These are phyloP conservation scores for Apiospora hydei DNA, from an alignment of 2,329 filamentous ascomycete species.

Conservation along the genomic window DNA sequence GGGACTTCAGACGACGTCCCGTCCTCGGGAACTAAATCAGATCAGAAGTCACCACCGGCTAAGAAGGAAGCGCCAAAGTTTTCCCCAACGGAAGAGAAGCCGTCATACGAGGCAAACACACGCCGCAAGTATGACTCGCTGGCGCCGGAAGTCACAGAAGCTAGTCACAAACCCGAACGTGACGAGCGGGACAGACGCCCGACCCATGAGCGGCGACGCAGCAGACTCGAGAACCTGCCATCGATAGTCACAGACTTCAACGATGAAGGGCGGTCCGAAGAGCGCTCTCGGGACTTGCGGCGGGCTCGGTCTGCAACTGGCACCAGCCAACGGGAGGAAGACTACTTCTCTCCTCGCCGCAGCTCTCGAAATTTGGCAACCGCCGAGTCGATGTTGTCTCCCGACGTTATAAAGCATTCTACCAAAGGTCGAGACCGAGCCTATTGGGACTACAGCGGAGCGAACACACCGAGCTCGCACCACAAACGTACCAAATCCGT, in stretches of 20 bases:
- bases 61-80: slow-evolving; percentile 27
- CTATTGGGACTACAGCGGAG: slow-evolving; percentile 35
- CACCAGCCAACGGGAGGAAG: slow-evolving; percentile 39
- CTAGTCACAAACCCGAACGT: slow-evolving; percentile 14
- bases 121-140: slow-evolving; percentile 48
- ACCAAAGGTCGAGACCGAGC: slow-evolving; percentile 40
- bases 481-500: slow-evolving; percentile 34
- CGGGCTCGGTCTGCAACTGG: slow-evolving; percentile 38
- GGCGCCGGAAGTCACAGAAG: slow-evolving; percentile 34
- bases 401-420: slow-evolving; percentile 49
- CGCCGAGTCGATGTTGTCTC: slow-evolving; percentile 53
- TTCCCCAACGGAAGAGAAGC: background rate
- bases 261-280: slow-evolving; percentile 26
- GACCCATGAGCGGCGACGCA: slow-evolving; percentile 37
- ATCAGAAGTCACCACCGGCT: background rate
- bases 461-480: slow-evolving; percentile 29
- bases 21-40: background rate
- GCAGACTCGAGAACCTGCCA: slow-evolving; percentile 39
- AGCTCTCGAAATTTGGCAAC: slow-evolving; percentile 33
- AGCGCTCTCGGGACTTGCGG: slow-evolving; percentile 31
- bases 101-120: slow-evolving; percentile 51
- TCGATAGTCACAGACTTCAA: slow-evolving; percentile 40
- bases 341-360: slow-evolving; percentile 43
- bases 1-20: slow-evolving; percentile 12
- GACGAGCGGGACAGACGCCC: slow-evolving; percentile 31